Conservation (phyloP, 2,329 filamentous ascomycete genomes). For the Neocatenulostroma microsporum region DNA sequence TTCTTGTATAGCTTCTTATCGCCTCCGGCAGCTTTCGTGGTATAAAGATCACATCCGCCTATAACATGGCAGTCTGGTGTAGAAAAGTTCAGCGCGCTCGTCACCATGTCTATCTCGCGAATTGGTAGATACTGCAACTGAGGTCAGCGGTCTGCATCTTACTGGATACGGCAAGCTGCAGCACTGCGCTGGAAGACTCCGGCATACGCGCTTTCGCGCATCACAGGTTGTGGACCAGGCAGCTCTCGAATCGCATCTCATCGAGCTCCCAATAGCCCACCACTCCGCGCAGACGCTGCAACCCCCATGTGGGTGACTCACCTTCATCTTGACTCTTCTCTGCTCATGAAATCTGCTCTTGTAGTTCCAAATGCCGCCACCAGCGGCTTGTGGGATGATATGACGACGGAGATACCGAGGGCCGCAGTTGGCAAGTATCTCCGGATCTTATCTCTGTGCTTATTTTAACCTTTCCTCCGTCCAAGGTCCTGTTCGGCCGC, state of each 20-base stretch:
- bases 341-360: conserved; percentile 1
- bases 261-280: conserved; percentile 6
- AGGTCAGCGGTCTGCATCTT: background rate
- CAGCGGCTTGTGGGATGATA: no score
- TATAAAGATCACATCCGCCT: conserved; percentile 93
- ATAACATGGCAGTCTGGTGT: conserved; percentile 87
- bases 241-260: conserved; percentile 17
- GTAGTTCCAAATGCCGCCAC: background rate
- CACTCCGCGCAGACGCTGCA: conserved; percentile 7
- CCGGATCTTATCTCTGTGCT: no score
- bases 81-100: conserved; percentile 89
- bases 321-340: conserved; percentile 22
- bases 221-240: conserved; percentile 3
- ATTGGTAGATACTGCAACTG: conserved; percentile 73
- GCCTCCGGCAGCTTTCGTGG: conserved; percentile 86
- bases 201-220: background rate
- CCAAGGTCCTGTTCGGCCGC: no score
- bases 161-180: no score
- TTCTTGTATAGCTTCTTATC: conserved; percentile 97
- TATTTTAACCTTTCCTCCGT: no score
- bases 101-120: conserved; percentile 83
- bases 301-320: conserved; percentile 10
- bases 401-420: no score
- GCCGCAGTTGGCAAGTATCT: no score
- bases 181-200: conserved; percentile 6